These are phyloP conservation scores for Phoma sp. DNA, from an alignment of 2,329 filamentous ascomycete genomes.

Conservation along the genomic window DNA sequence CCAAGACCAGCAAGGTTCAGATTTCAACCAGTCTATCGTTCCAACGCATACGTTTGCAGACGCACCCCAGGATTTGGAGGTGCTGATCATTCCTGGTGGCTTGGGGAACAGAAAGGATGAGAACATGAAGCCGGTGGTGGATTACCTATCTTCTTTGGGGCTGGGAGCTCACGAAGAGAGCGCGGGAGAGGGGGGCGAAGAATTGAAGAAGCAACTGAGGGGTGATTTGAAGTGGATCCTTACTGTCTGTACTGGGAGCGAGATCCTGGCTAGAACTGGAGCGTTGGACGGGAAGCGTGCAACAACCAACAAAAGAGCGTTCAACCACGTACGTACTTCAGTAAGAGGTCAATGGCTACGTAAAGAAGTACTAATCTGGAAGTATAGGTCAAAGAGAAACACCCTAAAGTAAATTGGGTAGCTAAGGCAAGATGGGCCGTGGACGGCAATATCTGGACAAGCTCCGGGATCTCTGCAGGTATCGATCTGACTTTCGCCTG, in stretches of 20 bases:
- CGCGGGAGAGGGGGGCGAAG: constrained; percentile 36
- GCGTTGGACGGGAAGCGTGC: constrained; percentile 66
- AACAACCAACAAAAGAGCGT: constrained; percentile 71
- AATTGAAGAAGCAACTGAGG: constrained; percentile 45
- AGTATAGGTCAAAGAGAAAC: constrained; percentile 51
- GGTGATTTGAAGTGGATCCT: constrained; percentile 60
- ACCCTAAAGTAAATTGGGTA: constrained; percentile 65
- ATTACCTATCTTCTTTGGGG: constrained; percentile 39
- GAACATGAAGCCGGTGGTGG: constrained; percentile 47
- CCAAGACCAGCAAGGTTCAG: constrained; percentile 22
- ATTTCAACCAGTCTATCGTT: constrained; percentile 49
- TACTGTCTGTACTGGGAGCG: constrained; percentile 71
- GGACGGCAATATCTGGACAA: constrained; percentile 72
- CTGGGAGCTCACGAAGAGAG: constrained; percentile 52
- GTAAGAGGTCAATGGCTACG: not conserved
- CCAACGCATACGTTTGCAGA: constrained; percentile 63
- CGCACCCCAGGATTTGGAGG: constrained; percentile 60
- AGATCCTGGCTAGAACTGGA: constrained; percentile 64
- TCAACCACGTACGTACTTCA: constrained; percentile 43
- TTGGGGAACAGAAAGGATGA: constrained; percentile 51
- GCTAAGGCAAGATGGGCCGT: constrained; percentile 67
- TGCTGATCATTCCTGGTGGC: constrained; percentile 72
- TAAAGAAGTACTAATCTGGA: not conserved
- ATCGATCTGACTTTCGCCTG: constrained; percentile 68
- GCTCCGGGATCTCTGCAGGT: constrained; percentile 67